Evolutionary conservation across 2,329 filamentous ascomycete genomes (phyloP), one percentile per base, ranked within the genome.

Genomic region (Clonostachys rosea): DNA sequence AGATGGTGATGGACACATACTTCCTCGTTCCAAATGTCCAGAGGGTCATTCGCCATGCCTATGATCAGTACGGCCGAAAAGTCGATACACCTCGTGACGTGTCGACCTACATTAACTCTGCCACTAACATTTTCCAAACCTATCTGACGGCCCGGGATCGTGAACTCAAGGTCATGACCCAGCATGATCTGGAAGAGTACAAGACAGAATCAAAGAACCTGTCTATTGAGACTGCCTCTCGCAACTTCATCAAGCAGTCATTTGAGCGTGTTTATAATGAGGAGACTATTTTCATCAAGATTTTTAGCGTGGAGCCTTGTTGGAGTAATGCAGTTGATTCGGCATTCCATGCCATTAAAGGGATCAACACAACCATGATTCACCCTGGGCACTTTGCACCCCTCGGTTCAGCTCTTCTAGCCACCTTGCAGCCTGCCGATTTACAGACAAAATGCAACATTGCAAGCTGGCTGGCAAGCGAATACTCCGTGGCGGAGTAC

Each of bases 221-320:
- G 1, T 75, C 74, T 3, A 55, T 74, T 3, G 79, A 83, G 55
- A 78, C 78, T 3, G 79, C 78, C 5, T 72, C 73, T 13, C 70
- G 79, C 30, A 82, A 79, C 53, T 79, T 74, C 47, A 70, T 83
- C 51, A 83, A 83, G 57, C 79, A 83, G 58, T 74, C 69, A 46
- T 81, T 82, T 47, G 79, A 83, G 55, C 71, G 77, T 24, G 73
- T 78, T 3, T 78, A 75, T 54, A 74, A 75, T 48, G 79, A 83
- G 55, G 69, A 74, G 24, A 67, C 62, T 17, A 59, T 83, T 4
- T 81, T 83, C 49, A 57, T 67, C 34, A 76, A 72, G 50, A 66
- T 83, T n/a, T 83, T 83, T 51, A 69, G 70, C 20, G 64, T 83
- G 37, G 76, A 81, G 42, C 71, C 77, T 1, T 67, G 73, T 18